Evolutionary conservation across 2,329 filamentous ascomycete species (phyloP), one percentile per base, ranked within the genome.

Genomic region (Aspergillus arachidicola): DNA sequence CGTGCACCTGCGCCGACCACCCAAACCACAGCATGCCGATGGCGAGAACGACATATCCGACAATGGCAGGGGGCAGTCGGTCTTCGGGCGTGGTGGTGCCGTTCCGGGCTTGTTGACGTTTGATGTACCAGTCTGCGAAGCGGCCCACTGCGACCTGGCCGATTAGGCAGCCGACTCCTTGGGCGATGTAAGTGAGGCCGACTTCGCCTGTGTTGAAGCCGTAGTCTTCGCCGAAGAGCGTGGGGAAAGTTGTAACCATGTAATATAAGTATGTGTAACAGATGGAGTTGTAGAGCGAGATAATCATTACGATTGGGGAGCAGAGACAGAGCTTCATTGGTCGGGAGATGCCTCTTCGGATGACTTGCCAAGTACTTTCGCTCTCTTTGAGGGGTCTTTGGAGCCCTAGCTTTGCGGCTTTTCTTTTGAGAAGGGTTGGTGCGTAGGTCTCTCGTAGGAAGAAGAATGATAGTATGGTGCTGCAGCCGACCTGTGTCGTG

Each of bases 171-270:
- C 83, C 80, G 19, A 88, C 80, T 16, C 86, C 78, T 67, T 88
- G 81, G 65, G 82, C 85, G 57, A 86, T 77, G 77, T 89, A 89
- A 45, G 87, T 82, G 28, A 89, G 80, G 34, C 86, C 86, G 65
- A 85, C 76, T 68, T 87, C 73, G 45, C 86, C 86, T 10, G 84
- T 73, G 63, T 80, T 83, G 81, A 90, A 88, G 72, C 78, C 75
- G 75, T 90, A 89, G 68, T 82, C 78, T 34, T 80, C 80, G 3
- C 82, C 80, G 71, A 86, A 90, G 54, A 89, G 86, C 16, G 87
- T 76, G 9, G 87, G 87, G 74, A 90, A 89, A 23, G 85, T 84
- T 69, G 89, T 87, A 71, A 89, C 89, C 74, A 84, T 89, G 38
- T 77, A 76, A 64, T 83, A 83, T 60, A 77, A 75, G 12, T 76